These are phyloP conservation scores for bread wheat (Triticum aestivum) DNA, from an alignment of 176 grass and related monocot genomes.

Conservation along the genomic window DNA sequence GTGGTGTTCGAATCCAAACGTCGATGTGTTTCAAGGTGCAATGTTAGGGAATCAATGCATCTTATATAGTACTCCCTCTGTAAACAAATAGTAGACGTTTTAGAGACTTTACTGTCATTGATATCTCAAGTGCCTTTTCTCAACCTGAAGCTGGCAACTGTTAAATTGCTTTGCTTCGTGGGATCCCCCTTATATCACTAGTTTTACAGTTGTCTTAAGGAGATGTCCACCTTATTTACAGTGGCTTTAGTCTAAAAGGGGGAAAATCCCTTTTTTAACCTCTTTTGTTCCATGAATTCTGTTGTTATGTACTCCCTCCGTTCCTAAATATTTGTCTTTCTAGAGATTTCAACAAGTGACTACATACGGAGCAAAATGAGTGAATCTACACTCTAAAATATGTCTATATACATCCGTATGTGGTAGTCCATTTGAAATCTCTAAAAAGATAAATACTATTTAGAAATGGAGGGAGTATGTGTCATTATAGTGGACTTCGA, in stretches of 20 bases:
- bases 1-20: neutral
- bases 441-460: too few species aligned
- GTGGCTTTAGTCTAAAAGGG: neutral
- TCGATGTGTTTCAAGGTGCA: neutral
- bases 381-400: too few species aligned
- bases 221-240: neutral
- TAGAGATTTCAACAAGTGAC: too few species aligned
- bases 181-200: neutral
- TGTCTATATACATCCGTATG: too few species aligned
- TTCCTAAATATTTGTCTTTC: too few species aligned
- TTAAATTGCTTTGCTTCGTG: neutral
- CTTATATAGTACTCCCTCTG: neutral
- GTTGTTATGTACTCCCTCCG: neutral
- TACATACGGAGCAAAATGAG: too few species aligned
- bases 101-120: neutral
- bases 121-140: neutral
- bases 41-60: neutral
- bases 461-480: too few species aligned
- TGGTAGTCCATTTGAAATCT: too few species aligned
- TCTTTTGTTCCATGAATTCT: neutral
- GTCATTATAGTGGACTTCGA: neutral
- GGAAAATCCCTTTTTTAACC: neutral
- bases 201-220: neutral
- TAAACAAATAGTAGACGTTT: too few species aligned
- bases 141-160: neutral